Base-by-base conservation (phyloP, 805 yeast genomes). In the Barnettozyma sucrosica region DNA sequence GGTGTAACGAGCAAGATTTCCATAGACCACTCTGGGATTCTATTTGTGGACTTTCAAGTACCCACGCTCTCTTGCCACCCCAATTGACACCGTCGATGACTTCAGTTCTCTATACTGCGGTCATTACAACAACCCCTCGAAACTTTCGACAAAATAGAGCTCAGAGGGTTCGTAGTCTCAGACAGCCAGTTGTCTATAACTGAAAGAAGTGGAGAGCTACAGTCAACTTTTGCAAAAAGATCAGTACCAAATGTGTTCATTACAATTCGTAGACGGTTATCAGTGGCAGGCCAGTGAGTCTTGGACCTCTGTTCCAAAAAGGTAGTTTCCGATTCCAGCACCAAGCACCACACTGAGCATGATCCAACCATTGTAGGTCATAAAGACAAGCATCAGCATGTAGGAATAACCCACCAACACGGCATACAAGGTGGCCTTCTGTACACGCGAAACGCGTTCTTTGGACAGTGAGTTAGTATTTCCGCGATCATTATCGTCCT, bases 311-410 rank as follows among this genome's bases (percentile, higher is more conserved):
- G 61, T 51, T 4, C 77, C 77, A 83, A 88, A 87, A 10, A 77
- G 32, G 56, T 72, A 80, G 59, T 81, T 75, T 1, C 95, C 95
- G 23, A 77, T 20, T n/a, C 71, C 74, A 2, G 93, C 93, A 2
- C 95, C 95, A 2, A 73, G 53, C 1, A 79, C 80, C 9, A 85
- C 85, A 3, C 92, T 80, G 7, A 79, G 41, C 93, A 86, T 85
- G 30, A 81, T 75, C 90, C 90, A 87, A 11, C 92, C 87, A 61
- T 86, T 86, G 63, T 84, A 87, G 6, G 92, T 85, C 96, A 87
- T 87, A 56, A 86, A 87, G 0, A 88, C 77, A 55, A 86, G 74
- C 95, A 87, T 86, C 56, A 81, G 66, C 69, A 81, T 67, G 57
- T 84, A 83, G 4, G 89, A 81, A 57, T 80, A 83, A 1, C 81